Evolutionary conservation across 805 yeast genomes (phyloP), one percentile per base, ranked within the genome.

Genomic region (Ogataea siamensis): DNA sequence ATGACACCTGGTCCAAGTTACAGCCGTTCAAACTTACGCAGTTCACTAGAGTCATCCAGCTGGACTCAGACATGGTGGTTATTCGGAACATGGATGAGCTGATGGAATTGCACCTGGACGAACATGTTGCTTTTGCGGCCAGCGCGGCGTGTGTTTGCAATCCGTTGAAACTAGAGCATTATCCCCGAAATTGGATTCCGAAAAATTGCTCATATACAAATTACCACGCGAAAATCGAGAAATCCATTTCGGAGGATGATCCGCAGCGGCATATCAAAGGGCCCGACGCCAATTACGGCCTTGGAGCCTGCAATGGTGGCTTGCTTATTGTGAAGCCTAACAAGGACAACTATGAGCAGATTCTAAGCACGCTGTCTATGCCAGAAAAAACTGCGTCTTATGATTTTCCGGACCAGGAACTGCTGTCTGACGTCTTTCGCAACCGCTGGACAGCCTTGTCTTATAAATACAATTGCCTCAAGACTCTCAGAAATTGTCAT

Each of bases 131-230:
- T 4, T 76, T 78, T 57, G 83, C 80, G 0, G 80, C 82, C 0
- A 54, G 73, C 8, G 77, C 76, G 46, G 82, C 83, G 3, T 77
- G 83, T 55, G 78, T 75, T 15, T 77, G 83, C 57, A 77, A 77
- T 46, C 83, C 83, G 4, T 63, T 68, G 56, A 52, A 66, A 14
- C 67, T 70, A 43, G 46, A 65, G 1, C 79, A 77, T 51, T 77
- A 77, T 42, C 83, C 83, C 11, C 43, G 52, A 32, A 64, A 73
- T 45, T 77, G 83, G 83, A 46, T 63, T 7, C 60, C 63, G 2
- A 65, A 60, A 36, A 76, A 76, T 51, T 77, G 83, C 48, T 68
- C 72, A 3, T 76, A 64, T 47, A 67, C 80, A 2, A 52, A 63
- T 41, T 68, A 67, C 48, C 37, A 52, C 17, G 16, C 31, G 2